phyloP scores from a whole-genome alignment of 225 moss, liverwort and hornwort species.

The Bryoerythrophyllum caledonicum region DNA sequence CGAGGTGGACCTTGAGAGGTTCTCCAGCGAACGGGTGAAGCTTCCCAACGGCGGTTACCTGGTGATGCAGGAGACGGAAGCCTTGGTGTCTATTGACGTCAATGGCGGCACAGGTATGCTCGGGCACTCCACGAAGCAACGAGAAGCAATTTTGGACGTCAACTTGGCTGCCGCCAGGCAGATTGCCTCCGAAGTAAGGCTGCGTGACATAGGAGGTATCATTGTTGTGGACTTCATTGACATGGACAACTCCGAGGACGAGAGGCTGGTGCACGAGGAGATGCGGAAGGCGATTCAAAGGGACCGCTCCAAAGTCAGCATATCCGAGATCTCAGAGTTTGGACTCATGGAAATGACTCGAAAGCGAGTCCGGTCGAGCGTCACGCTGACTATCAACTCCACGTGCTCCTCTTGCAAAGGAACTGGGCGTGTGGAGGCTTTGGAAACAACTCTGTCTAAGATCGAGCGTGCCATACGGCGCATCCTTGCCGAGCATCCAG shows the following conservation, averaged over 20 bases:
- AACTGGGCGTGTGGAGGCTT: slow-evolving; percentile 78
- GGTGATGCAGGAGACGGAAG: slow-evolving; percentile 95
- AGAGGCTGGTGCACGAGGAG: slow-evolving; percentile 83
- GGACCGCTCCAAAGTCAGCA: slow-evolving; percentile 75
- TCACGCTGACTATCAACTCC: slow-evolving; percentile 84
- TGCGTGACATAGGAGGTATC: slow-evolving; percentile 94
- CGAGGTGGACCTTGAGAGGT: slow-evolving; percentile 81
- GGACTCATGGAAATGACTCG: slow-evolving; percentile 98
- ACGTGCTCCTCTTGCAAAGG: slow-evolving; percentile 76
- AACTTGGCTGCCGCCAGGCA: slow-evolving; percentile 90
- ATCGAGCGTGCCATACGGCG: slow-evolving; percentile 86
- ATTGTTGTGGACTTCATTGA: slow-evolving; percentile 98
- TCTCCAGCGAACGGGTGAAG: slow-evolving; percentile 81
- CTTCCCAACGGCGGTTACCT: slow-evolving; percentile 89
- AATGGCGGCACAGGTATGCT: slow-evolving; percentile 93
- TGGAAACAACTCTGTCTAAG: slow-evolving; percentile 85
- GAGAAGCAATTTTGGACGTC: slow-evolving; percentile 80
- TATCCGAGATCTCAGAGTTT: slow-evolving; percentile 91
- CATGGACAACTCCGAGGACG: slow-evolving; percentile 77
- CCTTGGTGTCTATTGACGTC: slow-evolving; percentile 93
- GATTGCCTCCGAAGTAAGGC: slow-evolving; percentile 84
- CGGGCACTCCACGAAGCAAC: slow-evolving; percentile 67
- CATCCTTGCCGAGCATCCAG: slow-evolving; percentile 55
- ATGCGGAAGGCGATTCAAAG: slow-evolving; percentile 87
- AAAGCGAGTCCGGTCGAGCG: slow-evolving; percentile 87